Base-by-base conservation (phyloP, 1,139 yeast species). In the Magnusiomyces suaveolens region DNA sequence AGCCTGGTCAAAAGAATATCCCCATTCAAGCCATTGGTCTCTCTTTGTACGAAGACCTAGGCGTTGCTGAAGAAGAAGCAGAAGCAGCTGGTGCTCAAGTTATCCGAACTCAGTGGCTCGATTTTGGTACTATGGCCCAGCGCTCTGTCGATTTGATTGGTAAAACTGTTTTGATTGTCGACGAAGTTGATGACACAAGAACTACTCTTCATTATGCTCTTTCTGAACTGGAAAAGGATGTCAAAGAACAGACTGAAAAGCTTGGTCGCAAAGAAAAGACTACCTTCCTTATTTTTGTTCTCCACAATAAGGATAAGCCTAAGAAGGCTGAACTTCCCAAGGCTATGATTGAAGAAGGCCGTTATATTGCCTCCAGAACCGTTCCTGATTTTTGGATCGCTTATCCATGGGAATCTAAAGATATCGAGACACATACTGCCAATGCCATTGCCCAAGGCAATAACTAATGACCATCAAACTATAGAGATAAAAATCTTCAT, bases 371-470 rank as follows among this genome's bases (percentile, higher is more conserved):
- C 59, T 97, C 96, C 50, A 81, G 92, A 72, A 80, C 87, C 50
- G 92, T 88, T 46, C 95, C 90, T 46, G 97, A 92, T 69, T 78
- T 79, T 63, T 92, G 98, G 98, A 89, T 88, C 65, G 97, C 97
- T 48, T 92, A 92, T 70, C 97, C 97, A 52, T 92, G 98, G 98
- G 96, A 88, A 73, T 82, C 94, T 36, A 78, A 78, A 57, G 96
- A 90, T 72, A 92, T 90, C 69, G 96, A 87, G 52, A 79, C 77
- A 72, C 98, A 90, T 69, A 87, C 95, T 54, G 76, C 79, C 69
- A 78, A 75, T 69, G 96, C 97, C 43, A 75, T 82, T 59, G 81
- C 81, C 66, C 97, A 90, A 72, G 95, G 85, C 46, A 79, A 81
- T 63, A 65, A 64, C 59, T 69, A 64, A 29, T 26, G 6, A 10